Conservation (phyloP, 495 filamentous ascomycete species). For the Podospora pseudocomata region DNA sequence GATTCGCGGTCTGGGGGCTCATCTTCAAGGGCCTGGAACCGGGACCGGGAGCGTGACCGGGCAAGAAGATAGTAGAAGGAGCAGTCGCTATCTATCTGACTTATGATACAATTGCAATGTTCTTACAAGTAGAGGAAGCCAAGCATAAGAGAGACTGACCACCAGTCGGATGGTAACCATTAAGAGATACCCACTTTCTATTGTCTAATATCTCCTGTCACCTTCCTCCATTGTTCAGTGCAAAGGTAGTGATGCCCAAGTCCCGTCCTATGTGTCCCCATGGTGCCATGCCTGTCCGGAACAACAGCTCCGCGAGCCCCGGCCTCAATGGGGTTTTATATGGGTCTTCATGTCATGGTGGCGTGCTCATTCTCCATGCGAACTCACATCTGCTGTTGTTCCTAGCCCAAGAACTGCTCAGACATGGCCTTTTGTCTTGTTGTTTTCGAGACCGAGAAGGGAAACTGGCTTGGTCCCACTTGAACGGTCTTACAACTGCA, state of each 20-base stretch:
- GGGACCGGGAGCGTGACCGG: conserved; percentile 30
- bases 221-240: no score
- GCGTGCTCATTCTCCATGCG: background rate
- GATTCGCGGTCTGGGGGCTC: conserved; percentile 46
- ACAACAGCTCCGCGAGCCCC: background rate
- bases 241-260: background rate
- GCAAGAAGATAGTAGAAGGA: background rate
- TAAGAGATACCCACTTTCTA: background rate
- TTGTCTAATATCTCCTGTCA: background rate
- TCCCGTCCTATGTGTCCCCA: background rate
- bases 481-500: background rate
- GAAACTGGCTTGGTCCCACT: background rate
- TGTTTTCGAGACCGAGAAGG: background rate
- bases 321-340: background rate
- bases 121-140: background rate
- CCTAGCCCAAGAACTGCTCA: background rate
- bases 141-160: background rate
- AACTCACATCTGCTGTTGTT: background rate
- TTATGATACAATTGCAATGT: background rate
- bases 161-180: background rate
- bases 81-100: background rate
- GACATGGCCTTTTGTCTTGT: background rate
- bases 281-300: background rate
- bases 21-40: conserved; percentile 54
- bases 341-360: background rate